Percentiles rank a stretch among this genome's conserved stretches.
phyloP scores from a whole-genome alignment of 768 basidiomycete genomes.

The Hebeloma cylindrosporum region DNA sequence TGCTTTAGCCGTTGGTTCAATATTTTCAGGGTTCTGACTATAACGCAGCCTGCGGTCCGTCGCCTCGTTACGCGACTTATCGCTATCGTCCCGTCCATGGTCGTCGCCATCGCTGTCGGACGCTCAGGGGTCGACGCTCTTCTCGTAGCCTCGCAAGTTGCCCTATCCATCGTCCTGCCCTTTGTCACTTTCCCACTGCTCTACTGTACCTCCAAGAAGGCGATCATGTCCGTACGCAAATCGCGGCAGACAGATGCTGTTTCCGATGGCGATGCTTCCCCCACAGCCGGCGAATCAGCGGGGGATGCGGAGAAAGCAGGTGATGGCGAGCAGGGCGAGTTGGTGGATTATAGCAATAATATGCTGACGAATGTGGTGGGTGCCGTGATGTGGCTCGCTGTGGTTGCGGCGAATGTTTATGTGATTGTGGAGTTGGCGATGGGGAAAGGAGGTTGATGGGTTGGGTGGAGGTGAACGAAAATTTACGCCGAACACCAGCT shows the following conservation, averaged over 20 bases:
- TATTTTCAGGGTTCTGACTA: background rate
- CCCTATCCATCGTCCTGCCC: constrained; percentile 79
- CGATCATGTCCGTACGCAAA: constrained; percentile 70
- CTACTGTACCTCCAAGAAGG: constrained; percentile 68
- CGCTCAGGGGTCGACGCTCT: constrained; percentile 68
- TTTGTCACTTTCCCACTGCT: constrained; percentile 84
- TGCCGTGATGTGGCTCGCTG: constrained; percentile 59
- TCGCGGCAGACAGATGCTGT: constrained; percentile 17
- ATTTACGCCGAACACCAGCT: background rate
- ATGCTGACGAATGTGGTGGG: constrained; percentile 51
- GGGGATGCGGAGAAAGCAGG: constrained; percentile 16
- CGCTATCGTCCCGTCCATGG: constrained; percentile 79
- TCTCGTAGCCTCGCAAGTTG: constrained; percentile 85
- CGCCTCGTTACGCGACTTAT: constrained; percentile 82
- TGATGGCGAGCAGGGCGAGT: constrained; percentile 28
- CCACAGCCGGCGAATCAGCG: constrained; percentile 1
- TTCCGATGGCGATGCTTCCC: constrained; percentile 1
- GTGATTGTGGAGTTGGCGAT: constrained; percentile 60
- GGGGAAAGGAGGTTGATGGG: constrained; percentile 8
- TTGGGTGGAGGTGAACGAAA: background rate
- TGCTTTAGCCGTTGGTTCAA: no score
- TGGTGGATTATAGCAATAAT: constrained; percentile 66
- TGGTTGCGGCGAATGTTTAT: constrained; percentile 74
- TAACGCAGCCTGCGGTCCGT: constrained; percentile 66
- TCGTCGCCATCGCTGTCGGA: constrained; percentile 74